Evolutionary conservation across 2,329 filamentous ascomycete genomes (phyloP).

Genomic region (Colletotrichum chlorophyti): DNA sequence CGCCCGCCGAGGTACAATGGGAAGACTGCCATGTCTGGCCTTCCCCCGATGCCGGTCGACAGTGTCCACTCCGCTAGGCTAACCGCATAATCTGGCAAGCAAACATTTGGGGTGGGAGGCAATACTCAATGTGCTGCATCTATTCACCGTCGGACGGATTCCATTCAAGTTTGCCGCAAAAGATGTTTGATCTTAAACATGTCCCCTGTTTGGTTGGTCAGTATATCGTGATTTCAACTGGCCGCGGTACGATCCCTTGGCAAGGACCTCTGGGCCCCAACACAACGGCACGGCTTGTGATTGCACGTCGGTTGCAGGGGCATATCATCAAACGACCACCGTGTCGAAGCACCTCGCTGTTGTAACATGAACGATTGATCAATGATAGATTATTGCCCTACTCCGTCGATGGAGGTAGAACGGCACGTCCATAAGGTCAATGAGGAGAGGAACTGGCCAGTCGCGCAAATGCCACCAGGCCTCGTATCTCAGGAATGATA

Average conservation of each 20-base stretch:
- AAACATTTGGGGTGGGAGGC: too few relatives aligned
- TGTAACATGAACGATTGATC: slow-evolving; percentile 13
- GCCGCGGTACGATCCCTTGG: background rate
- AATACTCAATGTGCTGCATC: too few relatives aligned
- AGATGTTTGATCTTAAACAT: too few relatives aligned
- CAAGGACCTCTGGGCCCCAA: slow-evolving; percentile 4
- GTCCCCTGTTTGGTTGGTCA: too few relatives aligned
- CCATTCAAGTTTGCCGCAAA: too few relatives aligned
- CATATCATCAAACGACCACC: slow-evolving; percentile 19
- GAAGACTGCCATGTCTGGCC: too few relatives aligned
- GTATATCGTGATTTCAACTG: too few relatives aligned
- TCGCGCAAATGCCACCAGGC: too few relatives aligned
- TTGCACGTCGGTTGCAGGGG: slow-evolving; percentile 12
- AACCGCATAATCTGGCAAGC: background rate
- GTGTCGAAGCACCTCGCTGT: background rate
- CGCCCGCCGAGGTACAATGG: too few relatives aligned
- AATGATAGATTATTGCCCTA: background rate
- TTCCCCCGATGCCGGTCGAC: too few relatives aligned
- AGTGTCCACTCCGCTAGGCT: background rate
- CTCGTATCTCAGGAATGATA: too few relatives aligned
- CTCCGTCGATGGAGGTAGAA: background rate
- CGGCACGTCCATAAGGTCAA: background rate
- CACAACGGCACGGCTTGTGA: slow-evolving; percentile 10
- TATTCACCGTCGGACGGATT: too few relatives aligned
- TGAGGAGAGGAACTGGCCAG: background rate